Evolutionary conservation across 768 basidiomycete genomes (phyloP).

Genomic region (Russula sp.): DNA sequence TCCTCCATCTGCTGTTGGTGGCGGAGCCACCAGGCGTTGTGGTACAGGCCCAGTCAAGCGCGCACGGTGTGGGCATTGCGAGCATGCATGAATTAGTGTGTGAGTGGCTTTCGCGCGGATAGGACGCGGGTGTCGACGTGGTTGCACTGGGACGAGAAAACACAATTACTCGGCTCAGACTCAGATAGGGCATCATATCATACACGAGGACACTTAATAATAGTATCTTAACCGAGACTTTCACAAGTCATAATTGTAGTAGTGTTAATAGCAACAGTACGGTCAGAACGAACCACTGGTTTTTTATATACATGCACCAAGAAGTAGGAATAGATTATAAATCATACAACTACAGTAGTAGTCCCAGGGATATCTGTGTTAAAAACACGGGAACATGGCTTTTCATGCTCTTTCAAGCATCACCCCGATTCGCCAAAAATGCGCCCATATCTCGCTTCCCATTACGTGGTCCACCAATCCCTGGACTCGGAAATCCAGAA

Average conservation of each 20-base stretch:
- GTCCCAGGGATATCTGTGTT: neutral
- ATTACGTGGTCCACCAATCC: constrained; percentile 21
- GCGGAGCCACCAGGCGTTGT: neutral
- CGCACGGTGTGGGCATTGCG: constrained; percentile 19
- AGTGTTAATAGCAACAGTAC: neutral
- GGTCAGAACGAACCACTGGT: neutral
- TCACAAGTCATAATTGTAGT: neutral
- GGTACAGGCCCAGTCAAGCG: neutral
- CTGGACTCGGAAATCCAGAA: constrained; percentile 25
- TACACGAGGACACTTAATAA: neutral
- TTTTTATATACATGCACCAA: constrained; percentile 1
- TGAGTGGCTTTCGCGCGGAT: neutral
- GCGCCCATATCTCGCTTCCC: constrained; percentile 25
- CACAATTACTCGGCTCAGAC: too few species aligned
- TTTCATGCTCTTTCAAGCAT: neutral
- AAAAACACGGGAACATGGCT: neutral
- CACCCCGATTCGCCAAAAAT: constrained; percentile 25
- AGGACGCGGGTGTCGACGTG: neutral
- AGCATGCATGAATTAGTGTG: neutral
- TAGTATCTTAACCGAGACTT: neutral
- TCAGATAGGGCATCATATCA: neutral
- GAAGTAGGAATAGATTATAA: neutral
- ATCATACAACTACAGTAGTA: neutral
- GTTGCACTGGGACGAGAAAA: neutral
- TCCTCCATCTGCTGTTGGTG: neutral